These are phyloP conservation scores for Suillus cothurnatus DNA, from an alignment of 768 basidiomycete species.

Conservation along the genomic window DNA sequence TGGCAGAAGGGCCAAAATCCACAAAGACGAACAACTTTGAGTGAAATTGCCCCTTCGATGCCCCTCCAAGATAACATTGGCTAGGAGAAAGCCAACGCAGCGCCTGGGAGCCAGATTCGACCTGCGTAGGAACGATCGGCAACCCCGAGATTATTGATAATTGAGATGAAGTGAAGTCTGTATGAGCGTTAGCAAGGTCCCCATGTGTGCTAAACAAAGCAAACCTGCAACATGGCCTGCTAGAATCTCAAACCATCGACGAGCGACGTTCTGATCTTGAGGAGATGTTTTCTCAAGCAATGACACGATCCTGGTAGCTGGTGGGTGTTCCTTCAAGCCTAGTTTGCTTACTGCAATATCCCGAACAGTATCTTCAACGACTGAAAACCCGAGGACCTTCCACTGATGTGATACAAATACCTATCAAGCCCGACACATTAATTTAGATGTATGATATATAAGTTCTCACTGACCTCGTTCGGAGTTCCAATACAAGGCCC, in stretches of 20 bases:
- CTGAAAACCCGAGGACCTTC: conserved; percentile 74
- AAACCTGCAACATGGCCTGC: conserved; percentile 62
- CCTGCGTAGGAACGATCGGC: conserved; percentile 66
- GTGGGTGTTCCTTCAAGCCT: conserved; percentile 70
- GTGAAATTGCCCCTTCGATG: conserved; percentile 60
- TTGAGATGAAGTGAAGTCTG: conserved; percentile 63
- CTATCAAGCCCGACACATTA: conserved; percentile 36
- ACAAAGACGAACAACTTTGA: conserved; percentile 86
- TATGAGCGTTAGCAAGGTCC: conserved; percentile 5
- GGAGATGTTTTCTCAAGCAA: conserved; percentile 65
- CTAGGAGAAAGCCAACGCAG: conserved; percentile 55
- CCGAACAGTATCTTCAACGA: conserved; percentile 56
- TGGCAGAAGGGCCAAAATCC: conserved; percentile 82
- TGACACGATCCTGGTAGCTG: conserved; percentile 57
- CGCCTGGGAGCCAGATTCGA: conserved; percentile 28
- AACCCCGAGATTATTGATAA: conserved; percentile 57
- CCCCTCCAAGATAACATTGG: conserved; percentile 70
- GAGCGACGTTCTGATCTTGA: conserved; percentile 52
- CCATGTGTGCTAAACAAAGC: conserved; percentile 20
- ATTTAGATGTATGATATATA: not conserved
- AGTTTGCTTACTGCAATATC: conserved; percentile 62
- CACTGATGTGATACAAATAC: conserved; percentile 73
- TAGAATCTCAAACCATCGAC: conserved; percentile 67
- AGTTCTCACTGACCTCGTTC: conserved; percentile 52
- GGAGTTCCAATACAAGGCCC: conserved; percentile 61